Conservation (phyloP, 306 rosid species). For the Castanea sativa region DNA sequence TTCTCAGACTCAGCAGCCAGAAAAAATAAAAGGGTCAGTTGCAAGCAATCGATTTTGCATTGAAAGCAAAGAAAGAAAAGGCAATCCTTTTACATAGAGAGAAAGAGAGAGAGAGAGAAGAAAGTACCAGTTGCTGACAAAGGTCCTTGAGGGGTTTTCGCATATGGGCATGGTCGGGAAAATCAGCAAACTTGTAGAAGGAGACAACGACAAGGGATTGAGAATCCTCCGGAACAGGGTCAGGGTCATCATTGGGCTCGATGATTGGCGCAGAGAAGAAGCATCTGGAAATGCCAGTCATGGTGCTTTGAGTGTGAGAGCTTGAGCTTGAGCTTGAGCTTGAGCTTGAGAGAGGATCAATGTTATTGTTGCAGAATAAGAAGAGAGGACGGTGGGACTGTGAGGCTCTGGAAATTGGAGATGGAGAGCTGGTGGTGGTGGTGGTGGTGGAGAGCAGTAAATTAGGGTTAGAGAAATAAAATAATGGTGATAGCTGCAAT, state of each 20-base stretch:
- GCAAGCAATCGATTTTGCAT: not conserved
- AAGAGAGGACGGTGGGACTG: slow-evolving; percentile 1
- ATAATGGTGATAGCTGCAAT: slow-evolving; percentile 24
- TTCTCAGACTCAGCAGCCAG: no score
- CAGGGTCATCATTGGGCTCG: slow-evolving; percentile 3
- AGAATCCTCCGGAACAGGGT: slow-evolving; percentile 24
- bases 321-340: slow-evolving; percentile 6
- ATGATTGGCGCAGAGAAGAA: slow-evolving; percentile 33
- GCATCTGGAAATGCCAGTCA: slow-evolving; percentile 48
- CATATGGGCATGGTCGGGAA: slow-evolving; percentile 62
- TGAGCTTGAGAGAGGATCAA: slow-evolving; percentile 18
- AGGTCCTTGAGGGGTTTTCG: slow-evolving; percentile 83
- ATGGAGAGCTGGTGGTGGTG: not conserved
- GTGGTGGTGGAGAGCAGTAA: not conserved
- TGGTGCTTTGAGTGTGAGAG: slow-evolving; percentile 38
- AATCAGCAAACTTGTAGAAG: slow-evolving; percentile 87
- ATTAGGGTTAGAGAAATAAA: slow-evolving; percentile 32
- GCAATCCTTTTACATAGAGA: not conserved
- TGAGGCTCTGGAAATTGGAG: slow-evolving; percentile 6
- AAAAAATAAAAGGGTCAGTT: no score
- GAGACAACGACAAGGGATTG: slow-evolving; percentile 72
- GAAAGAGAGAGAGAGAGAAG: not conserved
- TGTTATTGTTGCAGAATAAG: not conserved
- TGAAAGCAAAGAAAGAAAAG: not conserved
- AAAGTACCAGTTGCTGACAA: slow-evolving; percentile 74